Evolutionary conservation across 2,329 filamentous ascomycete genomes (phyloP).

Genomic region (Aureobasidium sp.): DNA sequence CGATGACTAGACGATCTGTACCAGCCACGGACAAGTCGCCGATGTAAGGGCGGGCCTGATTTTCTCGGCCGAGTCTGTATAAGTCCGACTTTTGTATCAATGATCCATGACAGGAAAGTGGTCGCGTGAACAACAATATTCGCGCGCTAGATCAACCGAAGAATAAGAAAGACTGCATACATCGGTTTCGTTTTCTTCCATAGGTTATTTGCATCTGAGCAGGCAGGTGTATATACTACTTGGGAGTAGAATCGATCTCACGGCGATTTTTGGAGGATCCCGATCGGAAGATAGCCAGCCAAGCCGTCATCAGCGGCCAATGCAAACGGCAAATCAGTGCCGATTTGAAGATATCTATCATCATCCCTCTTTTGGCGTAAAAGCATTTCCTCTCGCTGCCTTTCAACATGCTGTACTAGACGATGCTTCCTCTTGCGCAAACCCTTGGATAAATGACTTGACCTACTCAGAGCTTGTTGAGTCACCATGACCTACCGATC

Average conservation of each 20-base stretch:
- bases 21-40: neutral
- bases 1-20: slow-evolving; percentile 17
- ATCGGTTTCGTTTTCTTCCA: neutral
- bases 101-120: neutral
- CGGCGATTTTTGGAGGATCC: neutral
- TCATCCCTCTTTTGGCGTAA: neutral
- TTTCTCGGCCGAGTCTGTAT: neutral
- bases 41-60: neutral
- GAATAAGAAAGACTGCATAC: neutral
- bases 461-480: no score
- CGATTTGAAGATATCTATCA: neutral
- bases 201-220: neutral
- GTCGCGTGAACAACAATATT: neutral
- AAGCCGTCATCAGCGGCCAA: neutral
- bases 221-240: neutral
- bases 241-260: neutral
- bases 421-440: no score
- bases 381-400: neutral
- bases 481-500: neutral
- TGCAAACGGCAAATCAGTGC: neutral
- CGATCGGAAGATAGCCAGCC: neutral
- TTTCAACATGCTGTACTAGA: neutral
- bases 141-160: neutral
- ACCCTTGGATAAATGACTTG: no score
- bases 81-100: neutral